Base-by-base conservation (phyloP, 768 basidiomycete species). In the Tylopilus rubrobrunneus region DNA sequence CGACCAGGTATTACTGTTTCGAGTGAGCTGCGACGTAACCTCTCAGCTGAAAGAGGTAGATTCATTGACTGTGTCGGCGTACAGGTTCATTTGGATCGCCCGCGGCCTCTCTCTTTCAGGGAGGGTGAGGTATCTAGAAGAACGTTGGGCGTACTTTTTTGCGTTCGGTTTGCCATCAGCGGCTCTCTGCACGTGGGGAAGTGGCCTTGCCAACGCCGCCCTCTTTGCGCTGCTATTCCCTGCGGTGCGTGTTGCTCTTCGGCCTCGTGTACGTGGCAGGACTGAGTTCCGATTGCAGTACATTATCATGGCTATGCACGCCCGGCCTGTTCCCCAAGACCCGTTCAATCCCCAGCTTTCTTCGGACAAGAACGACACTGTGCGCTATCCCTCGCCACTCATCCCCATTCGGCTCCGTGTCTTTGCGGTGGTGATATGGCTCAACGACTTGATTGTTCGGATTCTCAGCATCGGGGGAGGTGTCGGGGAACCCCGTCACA, bases 71-170 rank as follows among this genome's bases (percentile, higher is more conserved):
- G 39, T 37, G 21, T 55, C 48, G 19, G 42, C 43, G 3, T 17
- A 51, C 52, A 90, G 89, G 63, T 91, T 87, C 64, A 78, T 86
- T 19, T 91, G 89, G 89, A 81, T 87, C 44, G 80, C 88, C 9
- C 82, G 85, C 14, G 88, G 88, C 2, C 62, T 85, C 56, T 85
- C 87, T 12, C 73, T 92, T 12, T 78, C 88, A 2, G 72, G 79
- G 14, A 75, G 90, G 51, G 81, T 92, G 44, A 73, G 84, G 45
- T 80, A 87, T 65, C 73, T 93, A 19, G 92, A 95, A 71, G 89
- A 92, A 69, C 81, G 91, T 40, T 95, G 92, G 92, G 81, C 87
- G 2, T 95, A 94, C 71, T 91, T 85, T 64, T 78, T 92, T 54
- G 87, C 87, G 5, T 95, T 92, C 58, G 92, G 92, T 78, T 69